These are phyloP conservation scores for Geotrichum phurueaensis DNA, from an alignment of 1,139 yeast species.

Conservation along the genomic window DNA sequence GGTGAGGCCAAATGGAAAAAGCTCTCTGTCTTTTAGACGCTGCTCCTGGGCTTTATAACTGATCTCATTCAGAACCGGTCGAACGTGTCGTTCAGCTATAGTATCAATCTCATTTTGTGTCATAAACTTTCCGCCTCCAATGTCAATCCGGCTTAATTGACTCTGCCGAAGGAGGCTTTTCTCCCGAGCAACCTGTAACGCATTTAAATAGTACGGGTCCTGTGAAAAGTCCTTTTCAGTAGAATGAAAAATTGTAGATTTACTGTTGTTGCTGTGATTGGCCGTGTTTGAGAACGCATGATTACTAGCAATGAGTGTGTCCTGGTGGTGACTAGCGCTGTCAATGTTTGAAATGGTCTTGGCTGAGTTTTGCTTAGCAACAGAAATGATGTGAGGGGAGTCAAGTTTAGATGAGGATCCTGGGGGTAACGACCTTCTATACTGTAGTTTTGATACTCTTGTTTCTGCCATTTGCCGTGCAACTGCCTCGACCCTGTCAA, in stretches of 20 bases:
- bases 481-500: constrained; percentile 27
- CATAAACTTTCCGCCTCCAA: constrained; percentile 87
- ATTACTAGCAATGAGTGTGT: constrained; percentile 13
- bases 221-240: constrained; percentile 22
- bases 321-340: constrained; percentile 34
- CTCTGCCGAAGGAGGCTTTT: constrained; percentile 29
- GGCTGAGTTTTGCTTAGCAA: constrained; percentile 35
- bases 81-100: constrained; percentile 75
- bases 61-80: constrained; percentile 77
- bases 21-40: constrained; percentile 61
- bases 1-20: not conserved
- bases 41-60: constrained; percentile 63
- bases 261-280: not conserved
- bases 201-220: constrained; percentile 31
- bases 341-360: constrained; percentile 36
- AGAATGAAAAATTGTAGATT: not conserved
- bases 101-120: constrained; percentile 67
- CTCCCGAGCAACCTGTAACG: constrained; percentile 64
- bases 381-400: constrained; percentile 28
- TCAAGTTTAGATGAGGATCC: constrained; percentile 24
- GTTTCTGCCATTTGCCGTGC: constrained; percentile 33
- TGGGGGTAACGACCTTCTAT: constrained; percentile 5
- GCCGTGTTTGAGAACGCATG: not conserved
- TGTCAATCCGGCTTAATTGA: constrained; percentile 51
- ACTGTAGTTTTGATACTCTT: constrained; percentile 14